Evolutionary conservation across 371 early-diverging fungal species (phyloP), one percentile per base, ranked within the genome.

Genomic region (Lichtheimia hyalospora): DNA sequence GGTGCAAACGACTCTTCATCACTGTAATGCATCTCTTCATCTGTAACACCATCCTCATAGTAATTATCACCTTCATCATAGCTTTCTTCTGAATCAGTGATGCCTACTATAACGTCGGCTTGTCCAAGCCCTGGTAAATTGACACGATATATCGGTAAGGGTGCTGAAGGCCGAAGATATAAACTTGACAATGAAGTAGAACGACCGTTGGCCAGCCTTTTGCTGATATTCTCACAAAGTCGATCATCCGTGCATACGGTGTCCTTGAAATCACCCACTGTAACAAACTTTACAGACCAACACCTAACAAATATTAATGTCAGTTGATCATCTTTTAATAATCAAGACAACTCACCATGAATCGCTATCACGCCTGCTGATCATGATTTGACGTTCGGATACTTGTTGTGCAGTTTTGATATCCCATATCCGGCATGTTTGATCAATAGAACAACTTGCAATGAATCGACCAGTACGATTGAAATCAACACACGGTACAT

Each of bases 401-500:
- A 81, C 59, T 10, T 59, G 49, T 41, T 72, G 61, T 20, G 54
- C 52, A 5, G 62, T 71, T 1, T 57, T 24, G 7, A 82, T 48
- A 63, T 83, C 80, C 84, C 85, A 83, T 12, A 83, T 40, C 28
- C 70, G 68, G 56, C 82, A 77, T 14, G 73, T 72, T 3, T 60
- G 39, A 57, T 84, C 88, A 41, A 89, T 82, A 5, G 87, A 86
- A 21, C 81, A 73, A 20, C 82, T 83, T 13, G 77, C 85, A 21
- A 89, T 49, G 43, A 71, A 85, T 25, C 62, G 66, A 13, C 88
- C 90, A 14, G 81, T 74, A 13, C 58, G 23, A 49, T 69, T 79
- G 56, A 88, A 85, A 41, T 81, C 84, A 49, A 89, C 71, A 34
- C 67, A 69, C 0, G 90, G 90, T 10, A 89, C 73, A 66, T 89